Evolutionary conservation across 306 rosid genomes (phyloP), one percentile per base, ranked within the genome.

Genomic region (Cucurbita pepo): DNA sequence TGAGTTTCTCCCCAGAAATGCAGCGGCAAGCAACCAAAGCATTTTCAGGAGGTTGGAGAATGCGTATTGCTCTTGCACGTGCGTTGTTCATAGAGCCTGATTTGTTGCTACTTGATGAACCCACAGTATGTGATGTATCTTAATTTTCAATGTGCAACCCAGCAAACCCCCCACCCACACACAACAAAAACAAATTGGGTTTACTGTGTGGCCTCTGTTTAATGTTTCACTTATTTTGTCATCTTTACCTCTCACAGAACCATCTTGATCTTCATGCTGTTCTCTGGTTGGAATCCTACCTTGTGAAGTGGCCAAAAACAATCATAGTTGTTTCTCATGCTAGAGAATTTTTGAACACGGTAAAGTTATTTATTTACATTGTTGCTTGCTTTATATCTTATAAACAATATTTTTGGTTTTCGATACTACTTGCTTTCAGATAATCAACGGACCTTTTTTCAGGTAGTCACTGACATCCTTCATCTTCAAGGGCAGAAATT

Each of bases 181-280:
- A 30, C 34, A 30, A 30, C 34, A 30, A 30, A 30, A 30, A 30
- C 34, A 30, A 30, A 30, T 30, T 30, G 3, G 34, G 34, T 30
- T 3, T 30, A 30, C 34, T 30, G 34, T 30, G 34, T 2, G 34
- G n/a, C 34, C 30, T 52, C 22, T 48, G 18, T 47, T 30, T 14
- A 4, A 25, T 51, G 44, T 30, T 70, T 30, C 52, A 45, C 34
- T 51, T 14, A n/a, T 48, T 54, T 13, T 25, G 11, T 72, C 16
- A 43, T 8, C 58, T 22, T 57, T 30, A 77, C 56, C 74, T 72
- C 44, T 83, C 83, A 66, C 95, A 94, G 99, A 94, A 94, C 76
- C 99, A 94, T 94, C 97, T 94, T 77, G 99, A 94, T 91, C 99
- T 94, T 78, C 99, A 94, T 75, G 99, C 99, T 62, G 99, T 94